Evolutionary conservation across 306 rosid species (phyloP).

Genomic region (Dryas drummondii): DNA sequence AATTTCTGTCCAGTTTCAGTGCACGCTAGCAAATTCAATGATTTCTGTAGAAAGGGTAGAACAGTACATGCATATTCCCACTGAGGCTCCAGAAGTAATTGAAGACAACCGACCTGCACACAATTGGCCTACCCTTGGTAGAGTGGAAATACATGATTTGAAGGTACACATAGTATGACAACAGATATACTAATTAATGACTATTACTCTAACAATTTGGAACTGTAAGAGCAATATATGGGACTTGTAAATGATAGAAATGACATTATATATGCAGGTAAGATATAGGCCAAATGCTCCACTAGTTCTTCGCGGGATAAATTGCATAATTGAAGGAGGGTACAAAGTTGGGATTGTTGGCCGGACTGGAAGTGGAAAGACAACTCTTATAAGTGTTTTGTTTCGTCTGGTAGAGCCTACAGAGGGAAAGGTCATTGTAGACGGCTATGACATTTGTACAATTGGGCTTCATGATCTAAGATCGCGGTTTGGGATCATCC

Average conservation of each 20-base stretch:
- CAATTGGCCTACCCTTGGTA: conserved; percentile 26
- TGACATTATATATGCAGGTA: conserved; percentile 19
- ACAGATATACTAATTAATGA: background rate
- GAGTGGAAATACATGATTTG: conserved; percentile 23
- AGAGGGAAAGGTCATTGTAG: conserved; percentile 29
- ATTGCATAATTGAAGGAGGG: conserved; percentile 31
- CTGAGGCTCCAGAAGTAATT: conserved; percentile 26
- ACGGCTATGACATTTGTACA: conserved; percentile 23
- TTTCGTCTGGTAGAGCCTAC: conserved; percentile 35
- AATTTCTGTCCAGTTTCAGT: conserved; percentile 15
- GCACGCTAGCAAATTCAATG: conserved; percentile 25
- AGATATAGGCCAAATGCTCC: conserved; percentile 32
- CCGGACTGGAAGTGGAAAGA: conserved; percentile 37
- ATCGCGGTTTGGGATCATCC: conserved; percentile 28
- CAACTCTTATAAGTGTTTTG: conserved; percentile 27
- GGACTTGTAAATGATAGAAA: background rate
- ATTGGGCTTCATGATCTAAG: conserved; percentile 35
- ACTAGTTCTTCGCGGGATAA: conserved; percentile 27
- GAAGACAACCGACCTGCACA: conserved; percentile 15
- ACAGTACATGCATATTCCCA: conserved; percentile 33
- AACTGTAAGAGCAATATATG: background rate
- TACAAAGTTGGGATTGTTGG: conserved; percentile 36
- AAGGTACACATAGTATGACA: conserved; percentile 5
- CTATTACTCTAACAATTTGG: no score
- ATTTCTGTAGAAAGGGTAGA: conserved; percentile 35